phyloP scores from a whole-genome alignment of 116 monocot genomes.

The Dioscorea cayenensis region DNA sequence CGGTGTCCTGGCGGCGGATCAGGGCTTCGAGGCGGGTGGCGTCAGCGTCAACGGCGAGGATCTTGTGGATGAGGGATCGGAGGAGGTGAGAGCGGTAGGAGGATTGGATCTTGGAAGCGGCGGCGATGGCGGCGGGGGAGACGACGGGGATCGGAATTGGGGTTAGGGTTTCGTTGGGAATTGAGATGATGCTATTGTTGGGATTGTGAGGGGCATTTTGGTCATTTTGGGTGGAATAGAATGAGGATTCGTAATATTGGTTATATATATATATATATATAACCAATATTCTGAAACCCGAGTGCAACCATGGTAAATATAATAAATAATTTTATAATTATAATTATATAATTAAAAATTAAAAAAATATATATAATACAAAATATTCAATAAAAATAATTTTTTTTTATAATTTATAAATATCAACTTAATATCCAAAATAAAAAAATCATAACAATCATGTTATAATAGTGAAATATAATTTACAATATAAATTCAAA shows the following conservation, averaged over 20 bases:
- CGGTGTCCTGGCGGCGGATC: constrained; percentile 67
- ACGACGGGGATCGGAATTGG: constrained; percentile 13
- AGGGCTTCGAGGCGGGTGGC: constrained; percentile 29
- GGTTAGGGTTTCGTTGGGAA: constrained; percentile 5
- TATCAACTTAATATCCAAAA: too few relatives aligned
- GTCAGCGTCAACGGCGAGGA: constrained; percentile 30
- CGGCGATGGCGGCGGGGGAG: constrained; percentile 15
- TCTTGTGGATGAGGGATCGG: constrained; percentile 24
- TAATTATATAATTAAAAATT: too few relatives aligned
- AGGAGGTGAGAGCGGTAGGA: constrained; percentile 49
- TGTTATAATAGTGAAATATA: too few relatives aligned
- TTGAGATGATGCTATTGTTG: constrained; percentile 7
- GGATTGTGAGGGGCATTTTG: background rate
- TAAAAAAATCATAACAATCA: too few relatives aligned
- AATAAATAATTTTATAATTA: too few relatives aligned
- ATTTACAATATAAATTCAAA: too few relatives aligned
- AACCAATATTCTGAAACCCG: too few relatives aligned
- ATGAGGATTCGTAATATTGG: constrained; percentile 2
- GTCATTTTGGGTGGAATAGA: constrained; percentile 13
- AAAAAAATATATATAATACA: too few relatives aligned
- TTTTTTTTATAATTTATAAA: too few relatives aligned
- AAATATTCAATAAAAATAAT: too few relatives aligned
- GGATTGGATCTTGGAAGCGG: constrained; percentile 53
- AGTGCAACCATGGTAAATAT: too few relatives aligned
- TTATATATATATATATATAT: too few relatives aligned